Base-by-base conservation (phyloP, 2,329 filamentous ascomycete genomes). In the Beauveria medogensis region DNA sequence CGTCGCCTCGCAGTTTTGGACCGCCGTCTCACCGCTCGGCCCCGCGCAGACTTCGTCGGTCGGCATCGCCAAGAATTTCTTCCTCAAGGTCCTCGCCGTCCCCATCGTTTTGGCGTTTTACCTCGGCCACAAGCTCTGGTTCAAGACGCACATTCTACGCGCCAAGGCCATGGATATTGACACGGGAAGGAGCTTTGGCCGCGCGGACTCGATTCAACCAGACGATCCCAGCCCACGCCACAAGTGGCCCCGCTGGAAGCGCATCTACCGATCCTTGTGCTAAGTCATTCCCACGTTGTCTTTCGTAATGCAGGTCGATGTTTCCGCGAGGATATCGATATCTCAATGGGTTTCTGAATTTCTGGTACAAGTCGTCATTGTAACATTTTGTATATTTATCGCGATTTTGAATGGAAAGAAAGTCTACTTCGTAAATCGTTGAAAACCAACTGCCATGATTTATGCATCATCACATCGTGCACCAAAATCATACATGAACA, bases 1-100 rank as follows among this genome's bases (percentile, higher is more conserved):
- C 16, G 78, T 94, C 22, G 70, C 88, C 46, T 88, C 88, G 1
- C 90, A 94, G 70, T 90, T 92, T 75, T 94, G 89, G 88, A 80
- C 80, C 44, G 82, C 81, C 14, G 77, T 85, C 7, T 60, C 61
- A 22, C 61, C 61, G 10, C 9, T 61, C 12, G 53, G 37, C 34
- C 50, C 20, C 24, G 6, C 37, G 1, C 44, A 55, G 37, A 5
- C 34, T 10, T 43, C 59, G 16, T 40, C 24, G 12, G 22, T 14
- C 30, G 59, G 30, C 34, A 75, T 81, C 51, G 80, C 80, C 1
- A 69, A 81, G 64, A 81, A 75, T 60, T 91, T 90, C 71, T 91
- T 92, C 72, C 73, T 82, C 55, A 76, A 80, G 62, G 88, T 85
- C 67, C 76, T 88, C 51, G 83, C 83, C 1, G 80, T 81, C 1